Percentiles rank a stretch among this genome's conserved stretches.
phyloP scores from a whole-genome alignment of 78 protist genomes.

The Emiliania huxleyi region DNA sequence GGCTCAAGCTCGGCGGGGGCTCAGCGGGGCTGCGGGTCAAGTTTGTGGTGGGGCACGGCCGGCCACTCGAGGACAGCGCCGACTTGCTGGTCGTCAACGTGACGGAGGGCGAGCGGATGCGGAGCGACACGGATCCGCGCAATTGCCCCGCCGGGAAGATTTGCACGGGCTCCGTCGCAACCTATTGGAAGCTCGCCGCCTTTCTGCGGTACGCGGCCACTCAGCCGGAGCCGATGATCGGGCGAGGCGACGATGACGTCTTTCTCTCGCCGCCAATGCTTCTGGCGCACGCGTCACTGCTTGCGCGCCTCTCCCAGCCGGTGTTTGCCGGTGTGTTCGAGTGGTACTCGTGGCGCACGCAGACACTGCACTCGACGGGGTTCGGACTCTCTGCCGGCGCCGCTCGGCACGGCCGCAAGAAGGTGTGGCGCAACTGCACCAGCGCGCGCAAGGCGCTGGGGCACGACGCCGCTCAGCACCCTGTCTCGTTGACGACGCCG shows the following conservation, averaged over 20 bases:
- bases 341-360: not conserved
- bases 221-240: slow-evolving; percentile 8
- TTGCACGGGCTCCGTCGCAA: not conserved
- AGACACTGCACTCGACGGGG: too few relatives aligned
- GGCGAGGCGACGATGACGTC: not conserved
- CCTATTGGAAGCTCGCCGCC: not conserved
- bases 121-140: not conserved
- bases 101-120: not conserved
- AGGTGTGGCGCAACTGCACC: slow-evolving; percentile 9
- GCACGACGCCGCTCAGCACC: too few relatives aligned
- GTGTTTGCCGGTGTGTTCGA: not conserved
- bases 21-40: too few relatives aligned
- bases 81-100: not conserved
- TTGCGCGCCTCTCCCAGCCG: not conserved
- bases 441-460: not conserved
- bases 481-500: too few relatives aligned
- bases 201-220: not conserved
- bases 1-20: not conserved
- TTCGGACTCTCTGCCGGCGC: not conserved
- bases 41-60: too few relatives aligned
- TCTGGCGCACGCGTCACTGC: not conserved
- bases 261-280: not conserved
- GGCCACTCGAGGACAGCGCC: not conserved
- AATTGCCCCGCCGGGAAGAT: not conserved
- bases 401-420: not conserved